Percentiles rank a stretch among this genome's conserved stretches.
Conservation (phyloP, 192 early-diverging fungal species). For the Rhizophlyctis rosea region DNA sequence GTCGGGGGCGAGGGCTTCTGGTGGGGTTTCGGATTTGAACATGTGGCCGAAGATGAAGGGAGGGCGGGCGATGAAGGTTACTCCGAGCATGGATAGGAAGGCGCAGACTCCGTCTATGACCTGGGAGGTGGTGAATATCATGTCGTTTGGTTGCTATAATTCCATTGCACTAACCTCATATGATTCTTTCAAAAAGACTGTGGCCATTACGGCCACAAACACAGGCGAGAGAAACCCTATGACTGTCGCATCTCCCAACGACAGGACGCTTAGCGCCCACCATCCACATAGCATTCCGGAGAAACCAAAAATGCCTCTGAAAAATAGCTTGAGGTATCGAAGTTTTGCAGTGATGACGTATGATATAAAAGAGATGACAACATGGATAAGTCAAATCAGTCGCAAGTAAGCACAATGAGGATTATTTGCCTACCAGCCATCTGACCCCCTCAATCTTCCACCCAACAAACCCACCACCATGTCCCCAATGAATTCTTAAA, state of each 20-base stretch:
- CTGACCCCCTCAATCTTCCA: slow-evolving; percentile 24
- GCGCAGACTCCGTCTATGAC: slow-evolving; percentile 21
- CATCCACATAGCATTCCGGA: slow-evolving; percentile 23
- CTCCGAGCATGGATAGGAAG: slow-evolving; percentile 28
- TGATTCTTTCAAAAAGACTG: slow-evolving; percentile 23
- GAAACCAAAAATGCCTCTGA: slow-evolving; percentile 18
- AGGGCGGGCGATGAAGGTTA: slow-evolving; percentile 30
- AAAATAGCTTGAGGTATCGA: slow-evolving; percentile 9
- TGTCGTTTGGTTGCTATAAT: background rate
- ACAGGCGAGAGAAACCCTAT: slow-evolving; percentile 28
- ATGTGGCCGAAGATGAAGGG: slow-evolving; percentile 24
- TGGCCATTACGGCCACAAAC: slow-evolving; percentile 30
- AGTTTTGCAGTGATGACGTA: background rate
- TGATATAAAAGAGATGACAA: background rate
- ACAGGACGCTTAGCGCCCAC: slow-evolving; percentile 22
- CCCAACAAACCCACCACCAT: slow-evolving; percentile 13
- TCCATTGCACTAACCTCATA: slow-evolving; percentile 14
- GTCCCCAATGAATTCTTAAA: slow-evolving; percentile 19
- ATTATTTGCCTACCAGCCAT: slow-evolving; percentile 4
- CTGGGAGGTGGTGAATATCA: background rate
- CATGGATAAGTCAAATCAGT: background rate
- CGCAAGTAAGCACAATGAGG: background rate
- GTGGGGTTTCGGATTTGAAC: too few relatives aligned
- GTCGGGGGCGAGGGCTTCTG: background rate
- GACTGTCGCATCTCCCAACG: slow-evolving; percentile 29